Base-by-base conservation (phyloP, 495 filamentous ascomycete genomes). In the Trichoderma erinaceum region DNA sequence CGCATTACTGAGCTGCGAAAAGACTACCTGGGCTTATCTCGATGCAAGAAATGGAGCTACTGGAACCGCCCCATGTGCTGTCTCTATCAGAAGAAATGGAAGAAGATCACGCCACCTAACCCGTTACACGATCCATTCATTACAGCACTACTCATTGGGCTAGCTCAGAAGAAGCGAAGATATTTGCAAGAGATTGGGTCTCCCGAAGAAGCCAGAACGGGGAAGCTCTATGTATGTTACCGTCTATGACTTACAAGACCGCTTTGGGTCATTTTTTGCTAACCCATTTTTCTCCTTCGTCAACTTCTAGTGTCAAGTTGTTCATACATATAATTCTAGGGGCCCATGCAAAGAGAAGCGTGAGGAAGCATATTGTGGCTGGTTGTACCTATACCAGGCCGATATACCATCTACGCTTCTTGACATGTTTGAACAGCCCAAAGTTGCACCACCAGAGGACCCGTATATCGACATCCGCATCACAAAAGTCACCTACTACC, bases 61-160 rank as follows among this genome's bases (percentile, higher is more conserved):
- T 15, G 23, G 21, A 58, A 29, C 8, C 25, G 8, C 52, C 52
- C 21, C 52, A 58, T 27, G 12, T 25, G 11, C 7, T 23, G 25
- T 2, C 52, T 58, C 52, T 58, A 27, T 23, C 11, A 68, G 44
- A 69, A 23, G 27, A 63, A 66, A 38, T 48, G 64, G 23, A 64
- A 64, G 35, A 52, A 38, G 15, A 27, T 58, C 52, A 27, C 12
- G 7, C 52, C 52, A 23, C 21, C 25, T 3, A 23, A 58, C 4
- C 52, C 52, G 18, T 58, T 58, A 10, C 7, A 58, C 27, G 52
- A 58, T 29, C 52, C 52, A 58, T 58, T 27, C 15, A 58, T 58
- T 27, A 23, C 27, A 7, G 52, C 52, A 29, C 52, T 58, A 1
- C 52, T 58, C 52, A 58, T 58, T 29, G 52, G 21, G 6, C 12